Evolutionary conservation across 108 stramenopile genomes (phyloP).

Genomic region (Cyclotella atomus): DNA sequence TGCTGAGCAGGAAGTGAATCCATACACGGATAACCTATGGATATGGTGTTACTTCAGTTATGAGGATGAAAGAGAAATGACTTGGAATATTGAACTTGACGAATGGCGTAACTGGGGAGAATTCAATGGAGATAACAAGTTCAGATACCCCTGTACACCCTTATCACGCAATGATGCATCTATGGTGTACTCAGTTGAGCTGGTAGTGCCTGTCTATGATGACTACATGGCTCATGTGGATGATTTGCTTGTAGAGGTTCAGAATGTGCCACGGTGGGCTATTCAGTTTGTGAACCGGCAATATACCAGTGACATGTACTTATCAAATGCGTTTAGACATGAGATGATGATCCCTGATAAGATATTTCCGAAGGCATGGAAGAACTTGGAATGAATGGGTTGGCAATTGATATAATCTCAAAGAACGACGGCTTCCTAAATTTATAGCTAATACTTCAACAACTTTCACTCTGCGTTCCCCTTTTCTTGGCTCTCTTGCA

Average conservation of each 20-base stretch:
- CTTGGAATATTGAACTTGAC: neutral
- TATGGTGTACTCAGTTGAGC: neutral
- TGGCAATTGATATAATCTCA: too few relatives aligned
- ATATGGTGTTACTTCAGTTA: conserved; percentile 43
- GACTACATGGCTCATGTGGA: neutral
- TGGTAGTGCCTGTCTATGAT: neutral
- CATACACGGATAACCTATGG: conserved; percentile 48
- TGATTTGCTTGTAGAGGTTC: conserved; percentile 9
- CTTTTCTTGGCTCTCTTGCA: neutral
- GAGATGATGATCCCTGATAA: conserved; percentile 70
- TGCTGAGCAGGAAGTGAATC: conserved; percentile 42
- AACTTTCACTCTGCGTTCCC: neutral
- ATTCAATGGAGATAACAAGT: neutral
- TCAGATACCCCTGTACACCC: conserved; percentile 2
- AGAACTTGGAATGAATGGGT: conserved; percentile 32
- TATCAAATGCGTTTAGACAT: conserved; percentile 58
- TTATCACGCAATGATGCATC: conserved; percentile 9
- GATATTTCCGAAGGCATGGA: conserved; percentile 66
- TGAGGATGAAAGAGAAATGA: conserved; percentile 1
- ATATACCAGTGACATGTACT: conserved; percentile 33
- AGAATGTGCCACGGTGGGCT: conserved; percentile 25
- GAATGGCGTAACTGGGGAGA: conserved; percentile 16
- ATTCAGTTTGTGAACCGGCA: conserved; percentile 25
- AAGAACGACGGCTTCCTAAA: too few relatives aligned
- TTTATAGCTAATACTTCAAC: too few relatives aligned